Conservation (phyloP, 306 rosid species). For the Glycine tomentella region DNA sequence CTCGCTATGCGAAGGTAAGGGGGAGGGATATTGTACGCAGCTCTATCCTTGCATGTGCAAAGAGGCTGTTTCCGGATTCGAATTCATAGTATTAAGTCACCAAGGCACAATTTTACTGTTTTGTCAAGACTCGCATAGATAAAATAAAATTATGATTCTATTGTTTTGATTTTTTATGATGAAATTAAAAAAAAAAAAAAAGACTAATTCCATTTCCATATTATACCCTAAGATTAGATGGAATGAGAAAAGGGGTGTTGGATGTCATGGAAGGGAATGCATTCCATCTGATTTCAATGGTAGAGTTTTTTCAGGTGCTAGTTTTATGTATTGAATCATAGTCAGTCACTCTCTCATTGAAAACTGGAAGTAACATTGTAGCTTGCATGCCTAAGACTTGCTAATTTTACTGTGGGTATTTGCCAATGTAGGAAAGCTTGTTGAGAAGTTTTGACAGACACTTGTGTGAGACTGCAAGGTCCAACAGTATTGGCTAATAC, state of each 20-base stretch:
- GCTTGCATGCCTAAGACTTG: constrained; percentile 5
- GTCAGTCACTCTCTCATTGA: not conserved
- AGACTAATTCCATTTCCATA: not conserved
- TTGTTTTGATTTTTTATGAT: not conserved
- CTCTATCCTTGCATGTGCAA: too few species aligned
- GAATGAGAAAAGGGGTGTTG: not conserved
- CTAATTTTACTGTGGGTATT: constrained; percentile 36
- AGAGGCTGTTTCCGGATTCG: too few species aligned
- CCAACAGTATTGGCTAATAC: constrained; percentile 11
- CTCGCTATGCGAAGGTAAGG: too few species aligned
- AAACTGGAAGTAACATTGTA: constrained; percentile 15
- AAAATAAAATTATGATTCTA: too few species aligned
- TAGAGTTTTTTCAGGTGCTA: not conserved
- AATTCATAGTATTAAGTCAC: too few species aligned
- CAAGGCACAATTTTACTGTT: too few species aligned
- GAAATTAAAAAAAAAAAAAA: not conserved
- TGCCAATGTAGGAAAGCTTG: constrained; percentile 42
- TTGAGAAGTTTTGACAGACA: constrained; percentile 21
- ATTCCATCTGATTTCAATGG: not conserved
- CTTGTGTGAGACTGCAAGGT: not conserved
- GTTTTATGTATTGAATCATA: constrained; percentile 5
- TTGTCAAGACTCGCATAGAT: too few species aligned
- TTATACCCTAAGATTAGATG: not conserved
- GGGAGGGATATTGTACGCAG: too few species aligned
- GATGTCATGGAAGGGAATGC: not conserved